Percentiles rank a stretch among this genome's conserved stretches.
Evolutionary conservation across 345 rosid species (phyloP).

Genomic region (Mercurialis annua): DNA sequence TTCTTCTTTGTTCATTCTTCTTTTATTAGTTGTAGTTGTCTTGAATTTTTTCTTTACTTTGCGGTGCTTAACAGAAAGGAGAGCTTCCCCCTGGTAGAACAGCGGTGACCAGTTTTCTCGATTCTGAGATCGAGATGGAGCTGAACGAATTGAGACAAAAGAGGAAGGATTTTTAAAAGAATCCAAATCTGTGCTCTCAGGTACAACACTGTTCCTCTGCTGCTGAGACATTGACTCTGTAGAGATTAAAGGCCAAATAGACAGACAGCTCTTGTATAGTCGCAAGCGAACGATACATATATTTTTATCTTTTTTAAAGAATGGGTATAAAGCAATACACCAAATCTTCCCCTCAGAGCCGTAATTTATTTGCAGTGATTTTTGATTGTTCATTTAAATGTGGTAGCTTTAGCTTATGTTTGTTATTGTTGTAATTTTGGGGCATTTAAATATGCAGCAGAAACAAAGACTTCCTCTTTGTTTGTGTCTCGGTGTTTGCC

Average conservation of each 20-base stretch:
- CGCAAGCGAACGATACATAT: background rate
- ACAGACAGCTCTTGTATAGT: conserved; percentile 18
- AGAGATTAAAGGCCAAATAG: conserved; percentile 7
- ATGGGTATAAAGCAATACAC: background rate
- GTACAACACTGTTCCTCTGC: background rate
- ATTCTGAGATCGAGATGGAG: conserved; percentile 62
- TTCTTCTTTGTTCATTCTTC: no score
- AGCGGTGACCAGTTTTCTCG: conserved; percentile 38
- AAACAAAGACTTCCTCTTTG: background rate
- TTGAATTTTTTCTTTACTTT: background rate
- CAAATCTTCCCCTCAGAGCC: background rate
- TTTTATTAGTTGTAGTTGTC: background rate
- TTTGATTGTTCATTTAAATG: background rate
- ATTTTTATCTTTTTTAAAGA: background rate
- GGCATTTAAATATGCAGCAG: background rate
- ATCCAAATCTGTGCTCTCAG: background rate
- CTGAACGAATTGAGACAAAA: conserved; percentile 56
- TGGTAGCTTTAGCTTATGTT: background rate
- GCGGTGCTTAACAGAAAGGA: conserved; percentile 44
- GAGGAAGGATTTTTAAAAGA: conserved; percentile 20
- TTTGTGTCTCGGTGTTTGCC: background rate
- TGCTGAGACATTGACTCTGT: conserved; percentile 3
- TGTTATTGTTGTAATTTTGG: background rate
- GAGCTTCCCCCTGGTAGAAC: conserved; percentile 70
- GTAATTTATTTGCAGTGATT: conserved; percentile 7